phyloP scores from a whole-genome alignment of 1,284 basidiomycete genomes.

The Cutaneotrichosporon sp. region DNA sequence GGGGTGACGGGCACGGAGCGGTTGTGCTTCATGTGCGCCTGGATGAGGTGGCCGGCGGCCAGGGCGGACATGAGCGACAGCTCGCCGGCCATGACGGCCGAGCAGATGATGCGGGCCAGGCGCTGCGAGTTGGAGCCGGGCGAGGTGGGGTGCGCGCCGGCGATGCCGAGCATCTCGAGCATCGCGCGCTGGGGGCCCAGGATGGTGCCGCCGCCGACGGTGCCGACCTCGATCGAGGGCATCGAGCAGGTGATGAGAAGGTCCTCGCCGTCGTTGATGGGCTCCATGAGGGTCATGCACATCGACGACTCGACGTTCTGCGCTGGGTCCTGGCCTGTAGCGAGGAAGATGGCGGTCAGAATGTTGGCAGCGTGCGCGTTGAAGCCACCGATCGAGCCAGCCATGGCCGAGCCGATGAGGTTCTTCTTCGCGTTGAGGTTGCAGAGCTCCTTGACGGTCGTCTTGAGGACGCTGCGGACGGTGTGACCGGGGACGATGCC shows the following conservation, averaged over 20 bases:
- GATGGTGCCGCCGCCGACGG: slow-evolving; percentile 93
- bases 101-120: slow-evolving; percentile 82
- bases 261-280: slow-evolving; percentile 88
- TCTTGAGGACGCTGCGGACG: slow-evolving; percentile 91
- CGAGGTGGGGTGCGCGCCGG: slow-evolving; percentile 75
- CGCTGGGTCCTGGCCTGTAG: slow-evolving; percentile 97
- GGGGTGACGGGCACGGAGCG: slow-evolving; percentile 50
- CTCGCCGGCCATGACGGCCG: slow-evolving; percentile 93
- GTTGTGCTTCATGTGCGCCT: slow-evolving; percentile 70
- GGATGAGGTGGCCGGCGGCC: slow-evolving; percentile 86
- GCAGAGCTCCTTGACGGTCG: slow-evolving; percentile 85
- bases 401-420: slow-evolving; percentile 95
- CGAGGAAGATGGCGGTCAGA: slow-evolving; percentile 91
- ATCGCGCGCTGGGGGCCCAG: slow-evolving; percentile 83
- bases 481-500: slow-evolving; percentile 86
- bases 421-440: slow-evolving; percentile 98
- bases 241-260: slow-evolving; percentile 89
- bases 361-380: slow-evolving; percentile 99
- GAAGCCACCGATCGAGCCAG: slow-evolving; percentile 93
- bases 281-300: slow-evolving; percentile 98
- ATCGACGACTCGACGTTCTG: slow-evolving; percentile 99
- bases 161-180: slow-evolving; percentile 87
- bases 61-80: slow-evolving; percentile 83
- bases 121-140: slow-evolving; percentile 85
- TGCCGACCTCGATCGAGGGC: slow-evolving; percentile 96